Conservation (phyloP, 768 basidiomycete species). For the Rickenella mellea region DNA sequence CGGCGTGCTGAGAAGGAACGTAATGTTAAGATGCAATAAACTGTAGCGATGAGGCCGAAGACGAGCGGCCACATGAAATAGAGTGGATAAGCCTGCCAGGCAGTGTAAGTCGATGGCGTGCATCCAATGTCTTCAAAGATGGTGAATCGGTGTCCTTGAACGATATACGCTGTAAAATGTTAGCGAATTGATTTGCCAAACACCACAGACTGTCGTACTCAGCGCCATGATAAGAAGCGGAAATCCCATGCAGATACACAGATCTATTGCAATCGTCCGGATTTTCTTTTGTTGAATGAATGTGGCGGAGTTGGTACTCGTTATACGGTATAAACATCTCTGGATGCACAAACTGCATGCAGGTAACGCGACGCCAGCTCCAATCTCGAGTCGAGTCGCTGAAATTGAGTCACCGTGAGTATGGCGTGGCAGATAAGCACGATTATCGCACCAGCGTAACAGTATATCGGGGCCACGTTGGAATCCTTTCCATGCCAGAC, state of each 20-base stretch:
- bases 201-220: no score
- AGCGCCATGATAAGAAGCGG: slow-evolving; percentile 22
- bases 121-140: slow-evolving; percentile 54
- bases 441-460: slow-evolving; percentile 51
- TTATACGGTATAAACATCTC: slow-evolving; percentile 57
- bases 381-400: slow-evolving; percentile 39
- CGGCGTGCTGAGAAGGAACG: no score
- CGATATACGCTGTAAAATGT: slow-evolving; percentile 34
- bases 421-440: no score
- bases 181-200: no score
- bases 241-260: slow-evolving; percentile 20
- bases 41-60: slow-evolving; percentile 17
- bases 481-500: slow-evolving; percentile 56
- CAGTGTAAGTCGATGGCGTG: slow-evolving; percentile 18
- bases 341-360: slow-evolving; percentile 49
- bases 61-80: slow-evolving; percentile 14
- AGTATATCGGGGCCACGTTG: slow-evolving; percentile 39
- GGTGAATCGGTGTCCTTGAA: slow-evolving; percentile 53
- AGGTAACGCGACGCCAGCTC: slow-evolving; percentile 36
- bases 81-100: slow-evolving; percentile 24
- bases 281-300: no score
- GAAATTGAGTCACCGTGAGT: no score
- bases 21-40: no score
- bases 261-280: no score
- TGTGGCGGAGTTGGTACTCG: no score